phyloP scores from a whole-genome alignment of 148 eudicot genomes.

The Diospyros kaki region DNA sequence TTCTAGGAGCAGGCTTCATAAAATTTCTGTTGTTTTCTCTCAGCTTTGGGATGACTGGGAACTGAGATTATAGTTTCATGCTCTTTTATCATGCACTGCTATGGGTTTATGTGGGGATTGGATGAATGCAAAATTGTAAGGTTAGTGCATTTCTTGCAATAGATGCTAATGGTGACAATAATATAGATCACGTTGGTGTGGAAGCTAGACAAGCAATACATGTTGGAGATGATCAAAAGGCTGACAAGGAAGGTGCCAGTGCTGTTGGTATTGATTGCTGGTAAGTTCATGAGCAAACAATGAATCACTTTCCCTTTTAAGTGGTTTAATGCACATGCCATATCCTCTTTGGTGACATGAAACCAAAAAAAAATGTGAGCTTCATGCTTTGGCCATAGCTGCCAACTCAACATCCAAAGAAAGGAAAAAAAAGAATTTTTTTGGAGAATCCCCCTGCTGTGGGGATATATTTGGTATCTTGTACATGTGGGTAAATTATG shows the following conservation, averaged over 20 bases:
- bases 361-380: too few relatives aligned
- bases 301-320: not conserved
- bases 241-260: constrained; percentile 86
- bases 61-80: not conserved
- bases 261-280: constrained; percentile 81
- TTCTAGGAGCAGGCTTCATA: not conserved
- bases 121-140: not conserved
- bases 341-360: not conserved
- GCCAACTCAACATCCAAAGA: too few relatives aligned
- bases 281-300: constrained; percentile 32
- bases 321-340: too few relatives aligned
- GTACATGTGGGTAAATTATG: too few relatives aligned
- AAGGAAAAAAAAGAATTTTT: too few relatives aligned
- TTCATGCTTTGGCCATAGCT: too few relatives aligned
- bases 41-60: not conserved
- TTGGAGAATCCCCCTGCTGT: too few relatives aligned
- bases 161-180: not conserved
- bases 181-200: constrained; percentile 51
- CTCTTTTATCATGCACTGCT: not conserved
- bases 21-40: not conserved
- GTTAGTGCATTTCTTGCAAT: not conserved
- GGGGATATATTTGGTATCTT: too few relatives aligned
- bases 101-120: not conserved
- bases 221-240: constrained; percentile 83
- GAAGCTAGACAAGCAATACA: constrained; percentile 60